Evolutionary conservation across 768 basidiomycete species (phyloP).

Genomic region (Hypholoma fasciculare): DNA sequence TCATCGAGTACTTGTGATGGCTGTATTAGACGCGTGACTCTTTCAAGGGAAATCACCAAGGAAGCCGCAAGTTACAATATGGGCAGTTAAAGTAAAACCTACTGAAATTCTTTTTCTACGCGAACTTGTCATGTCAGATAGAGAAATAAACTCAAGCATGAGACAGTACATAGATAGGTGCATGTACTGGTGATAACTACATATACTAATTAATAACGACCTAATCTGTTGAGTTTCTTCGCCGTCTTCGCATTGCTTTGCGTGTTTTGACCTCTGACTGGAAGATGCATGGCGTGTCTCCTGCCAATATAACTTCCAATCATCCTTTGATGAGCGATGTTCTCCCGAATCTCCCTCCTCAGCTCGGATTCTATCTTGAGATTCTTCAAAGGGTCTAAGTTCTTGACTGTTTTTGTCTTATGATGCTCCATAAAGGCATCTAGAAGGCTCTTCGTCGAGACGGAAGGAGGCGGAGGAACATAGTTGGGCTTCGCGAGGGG

Average conservation of each 20-base stretch:
- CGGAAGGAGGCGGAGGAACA: slow-evolving; percentile 45
- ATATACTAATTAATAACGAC: slow-evolving; percentile 40
- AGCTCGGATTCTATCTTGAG: slow-evolving; percentile 90
- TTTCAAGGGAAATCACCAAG: too few species aligned
- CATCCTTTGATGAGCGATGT: slow-evolving; percentile 90
- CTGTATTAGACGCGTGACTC: slow-evolving; percentile 18
- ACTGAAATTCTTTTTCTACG: too few species aligned
- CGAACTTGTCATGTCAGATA: too few species aligned
- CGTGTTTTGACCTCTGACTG: slow-evolving; percentile 94
- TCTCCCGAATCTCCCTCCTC: slow-evolving; percentile 78
- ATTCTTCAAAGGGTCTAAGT: slow-evolving; percentile 64
- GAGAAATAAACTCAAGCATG: too few species aligned
- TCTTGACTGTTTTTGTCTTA: slow-evolving; percentile 30
- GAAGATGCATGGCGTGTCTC: slow-evolving; percentile 90
- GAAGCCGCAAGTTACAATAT: too few species aligned
- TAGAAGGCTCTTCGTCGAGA: slow-evolving; percentile 38
- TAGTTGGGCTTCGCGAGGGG: slow-evolving; percentile 63
- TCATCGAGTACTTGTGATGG: too few species aligned
- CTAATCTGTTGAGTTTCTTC: slow-evolving; percentile 84
- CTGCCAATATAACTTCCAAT: slow-evolving; percentile 94
- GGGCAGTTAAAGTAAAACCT: too few species aligned
- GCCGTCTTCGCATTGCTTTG: slow-evolving; percentile 90
- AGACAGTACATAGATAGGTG: background rate
- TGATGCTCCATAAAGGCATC: slow-evolving; percentile 36
- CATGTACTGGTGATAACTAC: background rate